phyloP scores from a whole-genome alignment of 225 moss, liverwort and hornwort genomes.

The Neckera pumila region DNA sequence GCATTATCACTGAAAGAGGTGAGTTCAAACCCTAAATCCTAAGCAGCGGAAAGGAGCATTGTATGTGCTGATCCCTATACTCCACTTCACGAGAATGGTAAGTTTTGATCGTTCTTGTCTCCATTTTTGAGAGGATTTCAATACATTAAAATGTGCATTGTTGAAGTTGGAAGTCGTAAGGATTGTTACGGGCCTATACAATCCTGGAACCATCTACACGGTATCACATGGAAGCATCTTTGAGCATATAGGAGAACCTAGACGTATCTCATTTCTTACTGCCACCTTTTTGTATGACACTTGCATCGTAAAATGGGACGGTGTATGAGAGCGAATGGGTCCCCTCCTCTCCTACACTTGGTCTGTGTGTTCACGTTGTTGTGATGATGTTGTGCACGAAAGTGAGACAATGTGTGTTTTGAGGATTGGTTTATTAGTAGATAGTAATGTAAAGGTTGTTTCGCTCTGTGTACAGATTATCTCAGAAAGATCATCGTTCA shows the following conservation, averaged over 20 bases:
- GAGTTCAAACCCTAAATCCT: not conserved
- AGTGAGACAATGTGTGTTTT: not conserved
- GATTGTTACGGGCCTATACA: not conserved
- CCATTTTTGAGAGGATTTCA: not conserved
- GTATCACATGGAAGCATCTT: not conserved
- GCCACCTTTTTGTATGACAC: not conserved
- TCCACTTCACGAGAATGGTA: not conserved
- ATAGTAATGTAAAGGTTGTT: not conserved
- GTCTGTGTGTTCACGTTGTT: too few species aligned
- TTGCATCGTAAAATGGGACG: not conserved
- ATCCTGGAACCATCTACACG: not conserved
- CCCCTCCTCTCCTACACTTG: not conserved
- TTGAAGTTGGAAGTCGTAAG: not conserved
- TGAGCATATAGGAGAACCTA: not conserved
- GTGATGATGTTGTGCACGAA: too few species aligned
- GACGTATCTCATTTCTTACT: not conserved
- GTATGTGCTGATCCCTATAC: not conserved
- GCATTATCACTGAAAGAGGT: constrained; percentile 98
- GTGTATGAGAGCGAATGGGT: not conserved
- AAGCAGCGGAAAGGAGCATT: not conserved
- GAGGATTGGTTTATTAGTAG: not conserved
- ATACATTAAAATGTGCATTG: not conserved
- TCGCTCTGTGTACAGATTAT: constrained; percentile 40
- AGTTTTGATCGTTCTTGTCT: not conserved
- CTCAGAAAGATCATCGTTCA: constrained; percentile 95